Evolutionary conservation across 352 stramenopile genomes (phyloP).

Genomic region (Plasmopara muralis): DNA sequence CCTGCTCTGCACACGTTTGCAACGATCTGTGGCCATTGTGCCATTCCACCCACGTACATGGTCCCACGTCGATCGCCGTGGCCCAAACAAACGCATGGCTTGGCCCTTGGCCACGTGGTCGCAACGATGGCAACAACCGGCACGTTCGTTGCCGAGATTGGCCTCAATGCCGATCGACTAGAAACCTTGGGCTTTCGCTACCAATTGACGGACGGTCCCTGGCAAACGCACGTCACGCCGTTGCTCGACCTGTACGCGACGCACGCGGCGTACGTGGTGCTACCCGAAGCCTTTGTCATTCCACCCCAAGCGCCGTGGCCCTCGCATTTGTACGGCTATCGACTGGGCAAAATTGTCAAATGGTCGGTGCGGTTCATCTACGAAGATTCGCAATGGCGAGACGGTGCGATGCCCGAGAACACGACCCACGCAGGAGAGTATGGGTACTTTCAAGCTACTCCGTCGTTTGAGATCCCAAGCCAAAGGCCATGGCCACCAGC

Average conservation of each 20-base stretch:
- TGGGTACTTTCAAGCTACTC: conserved; percentile 16
- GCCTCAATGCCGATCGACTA: conserved; percentile 21
- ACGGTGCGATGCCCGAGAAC: conserved; percentile 9
- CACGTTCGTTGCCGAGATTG: conserved; percentile 19
- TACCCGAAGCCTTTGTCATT: conserved; percentile 24
- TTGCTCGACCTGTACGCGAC: conserved; percentile 16
- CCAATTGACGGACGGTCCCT: conserved; percentile 18
- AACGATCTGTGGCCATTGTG: conserved; percentile 21
- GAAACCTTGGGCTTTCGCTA: conserved; percentile 27
- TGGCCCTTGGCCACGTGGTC: conserved; percentile 14
- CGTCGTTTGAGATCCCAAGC: conserved; percentile 13
- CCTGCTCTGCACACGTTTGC: conserved; percentile 20
- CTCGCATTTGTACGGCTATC: conserved; percentile 15
- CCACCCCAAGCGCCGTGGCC: conserved; percentile 16
- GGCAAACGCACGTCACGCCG: conserved; percentile 11
- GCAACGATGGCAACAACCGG: conserved; percentile 14
- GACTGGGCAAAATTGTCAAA: conserved; percentile 20
- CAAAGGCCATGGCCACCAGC: conserved; percentile 21
- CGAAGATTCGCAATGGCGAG: conserved; percentile 11
- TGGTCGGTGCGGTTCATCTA: conserved; percentile 23
- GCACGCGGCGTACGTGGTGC: conserved; percentile 17
- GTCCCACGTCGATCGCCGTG: conserved; percentile 18
- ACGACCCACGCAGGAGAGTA: conserved; percentile 8
- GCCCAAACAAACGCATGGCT: conserved; percentile 10
- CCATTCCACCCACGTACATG: conserved; percentile 12